A percentile compares a stretch with the other conserved stretches of the same genome.
phyloP scores from a whole-genome alignment of 116 monocot species.

The Thalassia testudinum region DNA sequence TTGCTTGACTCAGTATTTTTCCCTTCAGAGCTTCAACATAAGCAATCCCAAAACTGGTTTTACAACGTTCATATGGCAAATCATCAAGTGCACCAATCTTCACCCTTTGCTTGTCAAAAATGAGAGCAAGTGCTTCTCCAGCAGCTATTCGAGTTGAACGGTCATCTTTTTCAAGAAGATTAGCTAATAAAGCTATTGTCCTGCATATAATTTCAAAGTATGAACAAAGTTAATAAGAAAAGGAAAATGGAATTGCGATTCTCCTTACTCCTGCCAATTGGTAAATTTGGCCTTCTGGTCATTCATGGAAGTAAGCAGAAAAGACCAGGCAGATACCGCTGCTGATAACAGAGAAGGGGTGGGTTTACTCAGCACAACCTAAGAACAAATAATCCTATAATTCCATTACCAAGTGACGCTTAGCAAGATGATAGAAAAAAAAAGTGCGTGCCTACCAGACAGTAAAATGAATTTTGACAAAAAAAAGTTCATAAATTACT shows the following conservation, averaged over 20 bases:
- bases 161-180: constrained; percentile 61
- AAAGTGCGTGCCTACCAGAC: too few relatives aligned
- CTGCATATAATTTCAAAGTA: constrained; percentile 12
- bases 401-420: too few relatives aligned
- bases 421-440: too few relatives aligned
- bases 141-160: constrained; percentile 77
- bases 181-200: constrained; percentile 43
- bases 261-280: constrained; percentile 68
- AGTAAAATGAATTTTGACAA: too few relatives aligned
- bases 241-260: not conserved
- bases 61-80: constrained; percentile 11
- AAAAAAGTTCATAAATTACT: too few relatives aligned
- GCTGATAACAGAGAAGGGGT: constrained; percentile 29
- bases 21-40: constrained; percentile 43
- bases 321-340: constrained; percentile 62
- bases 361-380: constrained; percentile 21
- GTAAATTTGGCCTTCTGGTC: constrained; percentile 43
- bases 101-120: constrained; percentile 46
- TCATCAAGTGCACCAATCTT: constrained; percentile 17
- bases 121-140: constrained; percentile 78
- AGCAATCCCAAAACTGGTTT: constrained; percentile 15
- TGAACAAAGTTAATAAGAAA: not conserved
- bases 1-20: constrained; percentile 46
- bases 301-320: constrained; percentile 50
- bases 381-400: too few relatives aligned